Base-by-base conservation (phyloP, 768 basidiomycete genomes). In the Podaxis pistillaris region DNA sequence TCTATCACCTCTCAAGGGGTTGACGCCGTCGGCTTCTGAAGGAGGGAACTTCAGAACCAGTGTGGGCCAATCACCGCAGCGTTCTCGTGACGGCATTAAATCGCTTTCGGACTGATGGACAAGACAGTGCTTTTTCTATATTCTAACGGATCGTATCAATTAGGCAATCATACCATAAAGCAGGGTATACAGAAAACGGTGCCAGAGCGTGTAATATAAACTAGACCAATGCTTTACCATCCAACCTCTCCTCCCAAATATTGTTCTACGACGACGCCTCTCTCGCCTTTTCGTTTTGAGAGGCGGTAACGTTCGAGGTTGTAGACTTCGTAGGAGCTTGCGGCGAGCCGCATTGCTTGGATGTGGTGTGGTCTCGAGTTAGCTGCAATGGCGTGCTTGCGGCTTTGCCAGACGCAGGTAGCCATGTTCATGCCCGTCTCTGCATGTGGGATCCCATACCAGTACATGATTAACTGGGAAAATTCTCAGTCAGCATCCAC, bases 361-460 rank as follows among this genome's bases (percentile, higher is more conserved):
- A 89, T 82, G 69, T 98, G 96, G 62, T 89, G 82, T 13, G 93
- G 93, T 5, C 88, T 83, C 0, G 86, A 84, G 66, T 86, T 93
- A 0, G 95, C 95, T 3, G 86, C 87, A 28, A 87, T 76, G 3
- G 96, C 96, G 64, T 94, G 90, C 66, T 83, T 83, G 5, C 95
- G 87, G 46, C 90, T 93, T 75, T 91, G 88, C 96, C 96, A 98
- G 46, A 98, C 89, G 76, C 96, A 98, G 17, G 95, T 97, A 7
- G 96, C 94, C 58, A 97, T 85, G 73, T 98, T 98, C 75, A 91
- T 79, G 1, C 94, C 88, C 0, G 91, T 90, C 40, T 79, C 72
- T 54, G 82, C 81, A 67, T 92, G 77, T 1, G 95, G 95, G 33
- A 89, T 81, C 9, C 95, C 95, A 68, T 94, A 96, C 96, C 96